Conservation (phyloP, 2,329 filamentous ascomycete genomes). For the Macrophomina tecta region DNA sequence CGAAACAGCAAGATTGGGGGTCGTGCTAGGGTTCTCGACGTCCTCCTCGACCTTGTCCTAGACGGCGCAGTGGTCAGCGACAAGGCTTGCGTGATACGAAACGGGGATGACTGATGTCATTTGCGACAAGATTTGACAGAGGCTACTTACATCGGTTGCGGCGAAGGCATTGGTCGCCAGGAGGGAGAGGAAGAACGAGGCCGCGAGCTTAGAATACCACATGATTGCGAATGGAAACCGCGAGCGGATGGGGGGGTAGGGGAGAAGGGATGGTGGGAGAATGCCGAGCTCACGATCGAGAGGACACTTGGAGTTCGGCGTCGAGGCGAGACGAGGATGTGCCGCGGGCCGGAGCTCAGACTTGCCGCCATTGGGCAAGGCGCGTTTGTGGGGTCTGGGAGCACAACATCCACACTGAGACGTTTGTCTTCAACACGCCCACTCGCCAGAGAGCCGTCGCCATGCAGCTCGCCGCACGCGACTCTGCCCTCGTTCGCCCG, state of each 20-base stretch:
- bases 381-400: background rate
- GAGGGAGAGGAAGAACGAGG: slow-evolving; percentile 74
- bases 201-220: slow-evolving; percentile 75
- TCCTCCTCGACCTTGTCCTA: slow-evolving; percentile 43
- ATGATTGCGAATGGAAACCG: slow-evolving; percentile 54
- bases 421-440: background rate
- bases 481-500: background rate
- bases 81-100: slow-evolving; percentile 31
- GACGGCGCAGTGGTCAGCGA: slow-evolving; percentile 29
- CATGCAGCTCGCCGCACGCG: slow-evolving; percentile 5
- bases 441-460: background rate
- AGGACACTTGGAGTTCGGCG: slow-evolving; percentile 21
- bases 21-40: slow-evolving; percentile 65
- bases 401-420: slow-evolving; percentile 2
- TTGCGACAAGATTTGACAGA: slow-evolving; percentile 31
- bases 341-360: background rate
- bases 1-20: slow-evolving; percentile 61
- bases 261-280: slow-evolving; percentile 17
- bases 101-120: slow-evolving; percentile 29
- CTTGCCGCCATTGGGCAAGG: slow-evolving; percentile 18
- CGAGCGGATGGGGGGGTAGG: slow-evolving; percentile 29
- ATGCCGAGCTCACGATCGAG: slow-evolving; percentile 10
- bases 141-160: slow-evolving; percentile 63
- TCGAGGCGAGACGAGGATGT: slow-evolving; percentile 3
- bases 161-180: slow-evolving; percentile 70